Base-by-base conservation (phyloP, 164 flowering plant genomes). In the Vitis amurensis region DNA sequence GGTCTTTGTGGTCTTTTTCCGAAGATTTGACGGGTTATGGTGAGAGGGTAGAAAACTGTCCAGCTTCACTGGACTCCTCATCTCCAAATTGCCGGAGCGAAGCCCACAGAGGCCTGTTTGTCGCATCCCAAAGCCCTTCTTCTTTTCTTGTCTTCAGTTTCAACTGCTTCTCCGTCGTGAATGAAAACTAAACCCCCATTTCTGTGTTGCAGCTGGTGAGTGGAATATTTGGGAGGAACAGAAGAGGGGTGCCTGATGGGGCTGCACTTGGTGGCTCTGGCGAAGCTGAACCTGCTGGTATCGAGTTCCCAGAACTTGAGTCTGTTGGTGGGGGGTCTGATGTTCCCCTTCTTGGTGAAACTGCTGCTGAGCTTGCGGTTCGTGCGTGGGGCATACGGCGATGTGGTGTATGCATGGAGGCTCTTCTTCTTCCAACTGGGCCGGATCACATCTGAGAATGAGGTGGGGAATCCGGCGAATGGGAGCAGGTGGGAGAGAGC, bases 391-490 rank as follows among this genome's bases (percentile, higher is more conserved):
- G 50, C 73, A 14, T 72, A 56, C 72, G 2, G 16, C 19, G 83
- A 80, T 9, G 10, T 55, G 37, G 14, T 75, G 19, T 31, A 72
- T 29, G 50, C 74, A 0, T 66, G 62, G 1, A 72, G 83, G 70
- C 75, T 80, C 66, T 80, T 80, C 72, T 29, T 75, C 3, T 80
- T 80, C 63, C 83, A 75, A 51, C n/a, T 77, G 59, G 31, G 71
- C 6, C 82, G 52, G 9, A 77, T 77, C 6, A 68, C 66, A 0
- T 61, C 70, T 10, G 70, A 56, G 1, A 0, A 30, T 0, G 68
- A 63, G 0, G 52, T 48, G 23, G 30, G 61, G 4, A 53, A 16
- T 60, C 11, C 2, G 12, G 3, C 50, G 44, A 14, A 1, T n/a
- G 49, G 50, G 67, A 6, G 37, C 9, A 65, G 86, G 72, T 78